Evolutionary conservation across 2,329 filamentous ascomycete species (phyloP), one percentile per base, ranked within the genome.

Genomic region (Aspergillus tamarii): DNA sequence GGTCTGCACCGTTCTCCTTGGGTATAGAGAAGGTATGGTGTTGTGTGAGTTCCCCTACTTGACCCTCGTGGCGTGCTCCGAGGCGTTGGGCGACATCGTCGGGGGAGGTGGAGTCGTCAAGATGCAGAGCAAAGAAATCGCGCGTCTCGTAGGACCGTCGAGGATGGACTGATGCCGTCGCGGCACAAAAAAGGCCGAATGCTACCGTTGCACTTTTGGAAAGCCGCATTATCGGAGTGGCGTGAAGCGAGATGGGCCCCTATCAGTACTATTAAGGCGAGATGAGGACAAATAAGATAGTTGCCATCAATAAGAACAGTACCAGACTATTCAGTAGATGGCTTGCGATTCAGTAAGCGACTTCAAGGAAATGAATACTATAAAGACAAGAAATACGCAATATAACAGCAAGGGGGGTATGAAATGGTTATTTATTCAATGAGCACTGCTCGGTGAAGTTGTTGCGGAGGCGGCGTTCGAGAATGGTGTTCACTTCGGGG

Each of bases 101-200:
- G 19, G 93, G 93, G 16, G 88, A 84, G 8, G 86, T 83, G 43
- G 85, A 83, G 14, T 86, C 81, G 64, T 90, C 87, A 73, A 99
- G 86, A 69, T 97, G 91, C 54, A 99, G 84, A 67, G 96, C 93
- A 77, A 98, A 97, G 81, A 96, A 98, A 78, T 99, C 94, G 79
- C 93, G 88, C 45, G 86, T 84, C 57, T 91, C 86, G 83, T 96
- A 92, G 74, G 95, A 86, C 70, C 91, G 90, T 66, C 84, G 81
- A 57, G 68, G 67, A 63, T 83, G 81, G 52, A 87, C 77, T 53
- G 83, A 76, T 34, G 84, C 82, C 62, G 82, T 79, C 65, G 83
- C 74, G 30, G 79, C 68, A 78, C 73, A 84, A 64, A 84, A 60
- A 23, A 79, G 64, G 58, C 72, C 69, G 11, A 76, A 64, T 34